Conservation (phyloP, 164 flowering plant genomes). For the Stephania yunnanensis region DNA sequence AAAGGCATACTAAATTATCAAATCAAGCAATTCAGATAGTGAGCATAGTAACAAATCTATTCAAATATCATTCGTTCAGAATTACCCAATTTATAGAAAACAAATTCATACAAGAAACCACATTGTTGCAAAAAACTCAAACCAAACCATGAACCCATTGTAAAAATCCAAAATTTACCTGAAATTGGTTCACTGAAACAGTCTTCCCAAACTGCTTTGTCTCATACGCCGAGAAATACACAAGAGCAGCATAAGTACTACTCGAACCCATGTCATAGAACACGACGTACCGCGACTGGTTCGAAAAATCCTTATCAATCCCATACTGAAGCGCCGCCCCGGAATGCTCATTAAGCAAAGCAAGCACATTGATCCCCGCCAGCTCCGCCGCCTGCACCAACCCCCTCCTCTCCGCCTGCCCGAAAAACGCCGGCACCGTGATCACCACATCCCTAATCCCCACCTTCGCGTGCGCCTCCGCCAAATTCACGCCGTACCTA, state of each 20-base stretch:
- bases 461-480: conserved; percentile 70
- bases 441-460: conserved; percentile 66
- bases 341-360: conserved; percentile 81
- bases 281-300: conserved; percentile 78
- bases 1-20: neutral
- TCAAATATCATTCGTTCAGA: neutral
- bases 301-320: conserved; percentile 91
- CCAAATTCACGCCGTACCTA: conserved; percentile 50
- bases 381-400: conserved; percentile 74
- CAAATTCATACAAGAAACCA: neutral
- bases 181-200: conserved; percentile 79
- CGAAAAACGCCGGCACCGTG: conserved; percentile 82
- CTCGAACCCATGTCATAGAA: conserved; percentile 89
- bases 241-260: conserved; percentile 93
- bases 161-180: conserved; percentile 38
- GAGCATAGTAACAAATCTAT: neutral
- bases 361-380: conserved; percentile 78
- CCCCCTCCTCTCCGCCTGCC: conserved; percentile 82
- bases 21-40: neutral
- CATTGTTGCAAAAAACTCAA: neutral
- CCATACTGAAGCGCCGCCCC: conserved; percentile 98
- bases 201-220: conserved; percentile 83
- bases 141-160: neutral
- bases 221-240: conserved; percentile 75
- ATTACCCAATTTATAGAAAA: neutral